Conservation (phyloP, 1,139 yeast species). For the Protomyces inouyei region DNA sequence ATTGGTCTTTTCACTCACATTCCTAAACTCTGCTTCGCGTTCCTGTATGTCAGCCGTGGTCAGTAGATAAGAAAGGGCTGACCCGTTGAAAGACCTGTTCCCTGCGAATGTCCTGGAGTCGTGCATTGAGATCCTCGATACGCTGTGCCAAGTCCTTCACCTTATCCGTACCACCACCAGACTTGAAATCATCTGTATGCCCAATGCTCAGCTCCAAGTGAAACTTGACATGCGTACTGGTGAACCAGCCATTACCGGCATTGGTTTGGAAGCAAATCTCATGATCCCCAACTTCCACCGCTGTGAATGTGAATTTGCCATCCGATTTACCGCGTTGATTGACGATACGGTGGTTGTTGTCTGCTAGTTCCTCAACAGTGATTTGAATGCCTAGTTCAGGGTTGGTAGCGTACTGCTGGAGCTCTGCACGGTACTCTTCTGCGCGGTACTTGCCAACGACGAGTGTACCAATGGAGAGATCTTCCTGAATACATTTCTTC, state of each 20-base stretch:
- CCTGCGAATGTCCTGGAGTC: constrained; percentile 53
- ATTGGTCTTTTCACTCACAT: constrained; percentile 61
- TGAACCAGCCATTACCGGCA: constrained; percentile 60
- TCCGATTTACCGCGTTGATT: constrained; percentile 56
- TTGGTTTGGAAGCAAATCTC: constrained; percentile 55
- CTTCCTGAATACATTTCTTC: constrained; percentile 62
- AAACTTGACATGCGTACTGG: constrained; percentile 37
- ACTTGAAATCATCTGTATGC: constrained; percentile 50
- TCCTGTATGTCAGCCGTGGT: constrained; percentile 37
- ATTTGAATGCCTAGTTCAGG: constrained; percentile 42
- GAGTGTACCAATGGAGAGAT: constrained; percentile 55
- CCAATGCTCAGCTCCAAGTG: constrained; percentile 52
- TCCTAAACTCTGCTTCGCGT: constrained; percentile 64
- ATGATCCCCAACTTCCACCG: constrained; percentile 69
- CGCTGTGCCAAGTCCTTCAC: constrained; percentile 50
- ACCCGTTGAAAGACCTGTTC: constrained; percentile 60
- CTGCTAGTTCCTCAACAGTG: constrained; percentile 61
- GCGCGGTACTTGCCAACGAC: constrained; percentile 58
- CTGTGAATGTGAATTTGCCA: constrained; percentile 65
- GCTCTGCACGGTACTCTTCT: constrained; percentile 43
- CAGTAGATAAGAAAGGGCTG: background rate
- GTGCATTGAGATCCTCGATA: constrained; percentile 51
- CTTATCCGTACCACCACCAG: constrained; percentile 42
- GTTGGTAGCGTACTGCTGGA: constrained; percentile 14
- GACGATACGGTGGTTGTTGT: constrained; percentile 62